These are phyloP conservation scores for Mortierella sp. DNA, from an alignment of 371 early-diverging fungal species.

Conservation along the genomic window DNA sequence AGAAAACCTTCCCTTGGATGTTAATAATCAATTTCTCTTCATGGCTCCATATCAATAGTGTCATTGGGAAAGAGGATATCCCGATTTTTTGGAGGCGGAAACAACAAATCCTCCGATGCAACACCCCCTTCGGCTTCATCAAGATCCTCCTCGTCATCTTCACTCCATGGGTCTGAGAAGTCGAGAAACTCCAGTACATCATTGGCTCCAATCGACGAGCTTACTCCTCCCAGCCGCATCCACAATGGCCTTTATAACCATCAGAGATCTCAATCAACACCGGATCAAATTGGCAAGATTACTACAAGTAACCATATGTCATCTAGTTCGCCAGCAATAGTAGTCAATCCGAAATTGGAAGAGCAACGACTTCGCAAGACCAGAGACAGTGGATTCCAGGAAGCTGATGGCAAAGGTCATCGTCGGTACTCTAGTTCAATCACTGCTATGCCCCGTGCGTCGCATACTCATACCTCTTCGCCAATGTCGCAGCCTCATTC, in stretches of 20 bases:
- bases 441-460: background rate
- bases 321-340: background rate
- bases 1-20: background rate
- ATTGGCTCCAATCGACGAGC: constrained; percentile 28
- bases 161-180: constrained; percentile 3
- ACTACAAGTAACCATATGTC: background rate
- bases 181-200: constrained; percentile 19
- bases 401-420: constrained; percentile 25
- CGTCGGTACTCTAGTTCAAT: constrained; percentile 31
- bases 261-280: constrained; percentile 42
- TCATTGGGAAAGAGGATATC: constrained; percentile 47
- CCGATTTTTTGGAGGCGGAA: constrained; percentile 27
- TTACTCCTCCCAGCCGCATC: constrained; percentile 22
- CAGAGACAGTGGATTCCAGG: constrained; percentile 47
- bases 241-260: constrained; percentile 30
- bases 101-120: constrained; percentile 10
- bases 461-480: background rate
- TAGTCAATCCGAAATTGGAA: constrained; percentile 13
- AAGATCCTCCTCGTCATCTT: constrained; percentile 1
- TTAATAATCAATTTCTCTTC: background rate
- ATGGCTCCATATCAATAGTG: background rate
- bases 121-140: constrained; percentile 5
- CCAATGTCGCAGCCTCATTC: constrained; percentile 8
- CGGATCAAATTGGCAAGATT: constrained; percentile 36
- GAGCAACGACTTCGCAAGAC: constrained; percentile 29